Conservation (phyloP, 2,329 filamentous ascomycete species). For the Fusarium floridanum region DNA sequence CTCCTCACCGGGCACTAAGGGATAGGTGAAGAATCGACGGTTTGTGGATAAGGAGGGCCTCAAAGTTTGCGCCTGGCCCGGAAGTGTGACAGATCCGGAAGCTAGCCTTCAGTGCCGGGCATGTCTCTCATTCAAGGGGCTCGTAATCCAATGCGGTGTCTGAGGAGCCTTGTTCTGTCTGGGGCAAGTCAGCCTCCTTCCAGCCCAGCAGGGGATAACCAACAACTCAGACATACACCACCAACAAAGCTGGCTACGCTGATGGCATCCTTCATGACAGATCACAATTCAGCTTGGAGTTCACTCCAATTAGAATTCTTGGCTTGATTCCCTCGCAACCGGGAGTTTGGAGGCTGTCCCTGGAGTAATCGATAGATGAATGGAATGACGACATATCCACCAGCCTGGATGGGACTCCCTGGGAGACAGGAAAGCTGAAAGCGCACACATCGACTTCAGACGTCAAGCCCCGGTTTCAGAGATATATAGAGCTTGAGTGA, state of each 20-base stretch:
- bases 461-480: background rate
- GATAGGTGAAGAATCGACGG: background rate
- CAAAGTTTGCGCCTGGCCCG: constrained; percentile 12
- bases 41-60: background rate
- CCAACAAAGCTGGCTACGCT: background rate
- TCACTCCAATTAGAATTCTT: background rate
- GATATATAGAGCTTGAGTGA: constrained; percentile 25
- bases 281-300: constrained; percentile 1
- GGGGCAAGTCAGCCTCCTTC: background rate
- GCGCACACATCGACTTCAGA: background rate
- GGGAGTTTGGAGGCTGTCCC: background rate
- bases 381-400: constrained; percentile 18
- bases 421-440: background rate
- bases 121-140: background rate
- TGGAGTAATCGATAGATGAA: background rate
- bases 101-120: constrained; percentile 1
- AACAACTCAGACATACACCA: background rate
- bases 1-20: background rate
- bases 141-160: background rate
- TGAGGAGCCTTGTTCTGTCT: background rate
- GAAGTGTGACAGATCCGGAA: constrained; percentile 9
- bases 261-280: background rate
- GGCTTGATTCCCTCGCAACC: background rate
- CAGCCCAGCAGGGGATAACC: background rate
- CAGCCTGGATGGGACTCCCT: background rate